Base-by-base conservation (phyloP, 345 rosid species). In the Citrus trifoliata region DNA sequence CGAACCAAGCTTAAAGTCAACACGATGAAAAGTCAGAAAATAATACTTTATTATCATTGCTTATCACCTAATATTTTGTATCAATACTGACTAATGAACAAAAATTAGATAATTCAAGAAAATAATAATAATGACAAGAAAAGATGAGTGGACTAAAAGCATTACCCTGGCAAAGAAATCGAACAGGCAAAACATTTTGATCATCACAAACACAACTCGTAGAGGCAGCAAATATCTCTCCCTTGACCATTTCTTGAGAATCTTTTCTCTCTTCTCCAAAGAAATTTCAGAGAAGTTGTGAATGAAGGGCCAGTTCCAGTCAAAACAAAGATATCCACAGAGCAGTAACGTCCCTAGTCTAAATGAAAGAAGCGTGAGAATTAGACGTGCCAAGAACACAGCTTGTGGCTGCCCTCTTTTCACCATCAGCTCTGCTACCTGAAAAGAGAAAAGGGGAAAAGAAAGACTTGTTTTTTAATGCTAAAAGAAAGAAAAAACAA, bases 351-450 rank as follows among this genome's bases (percentile, higher is more conserved):
- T 90, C 37, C 95, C 96, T 67, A 91, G 37, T 80, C 97, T 88
- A 80, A 74, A 93, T 22, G 95, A 89, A 9, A 95, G 78, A 56
- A 89, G 10, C 79, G 51, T 85, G 82, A 93, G 42, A 64, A 84
- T 83, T 56, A 88, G 53, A 66, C 79, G 81, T 75, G 86, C 85
- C 22, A 88, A 3, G 13, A 77, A 74, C 74, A 90, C 80, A 25
- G 84, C 92, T 71, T 77, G 75, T 60, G 82, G 71, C 42, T 70
- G 18, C 18, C 85, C 86, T 80, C 87, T 85, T 75, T 77, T 84
- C 72, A 71, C 92, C 67, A 93, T n/a, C 19, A 84, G 46, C 53
- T 90, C 93, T 6, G 97, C 98, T 18, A 91, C 92, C 98, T 94
- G 88, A 71, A n/a, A 14, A 14, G 33, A 19, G 5, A 37, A 56